Base-by-base conservation (phyloP, 164 flowering plant species). In the Nelumbo lutea region DNA sequence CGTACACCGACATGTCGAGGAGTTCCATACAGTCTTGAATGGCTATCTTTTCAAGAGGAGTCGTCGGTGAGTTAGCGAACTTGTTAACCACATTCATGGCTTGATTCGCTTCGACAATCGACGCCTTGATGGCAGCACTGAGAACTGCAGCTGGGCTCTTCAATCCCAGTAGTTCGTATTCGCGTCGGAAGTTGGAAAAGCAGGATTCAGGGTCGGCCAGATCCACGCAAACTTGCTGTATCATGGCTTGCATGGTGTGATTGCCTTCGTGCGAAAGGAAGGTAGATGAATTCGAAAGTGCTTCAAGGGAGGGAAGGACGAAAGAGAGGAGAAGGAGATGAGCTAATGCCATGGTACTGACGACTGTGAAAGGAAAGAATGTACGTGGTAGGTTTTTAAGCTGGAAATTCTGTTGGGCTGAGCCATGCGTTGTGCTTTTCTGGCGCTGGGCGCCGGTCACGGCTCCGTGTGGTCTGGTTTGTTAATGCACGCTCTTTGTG, bases 1-100 rank as follows among this genome's bases (percentile, higher is more conserved):
- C 93, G 0, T 88, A 76, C 41, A 88, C 83, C 0, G 90, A 85
- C 75, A 82, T 86, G 27, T 85, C 93, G 0, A 86, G 83, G 27
- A 88, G 88, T 42, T 88, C 90, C 39, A 83, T 83, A 84, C 90
- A 88, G 46, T 88, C 93, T 45, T 82, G 83, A 1, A 86, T 77
- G 4, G 93, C 93, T 0, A 82, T 64, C 61, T 86, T 86, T 58
- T 88, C 90, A 0, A 90, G 82, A 47, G 69, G 68, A 50, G 76
- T 79, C 39, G 78, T 10, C 1, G 92, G 86, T 38, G 83, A 57
- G 1, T 83, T 40, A 62, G 57, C 79, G 82, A 85, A 79, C 48
- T 69, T 80, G 6, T 87, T 64, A 27, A 88, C 60, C 69, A 47
- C 62, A 27, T 74, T 65, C 0, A 83, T 74, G 50, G 88, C 90